Evolutionary conservation across 2,329 filamentous ascomycete species (phyloP), one percentile per base, ranked within the genome.

Genomic region (Colletotrichum eleusines): DNA sequence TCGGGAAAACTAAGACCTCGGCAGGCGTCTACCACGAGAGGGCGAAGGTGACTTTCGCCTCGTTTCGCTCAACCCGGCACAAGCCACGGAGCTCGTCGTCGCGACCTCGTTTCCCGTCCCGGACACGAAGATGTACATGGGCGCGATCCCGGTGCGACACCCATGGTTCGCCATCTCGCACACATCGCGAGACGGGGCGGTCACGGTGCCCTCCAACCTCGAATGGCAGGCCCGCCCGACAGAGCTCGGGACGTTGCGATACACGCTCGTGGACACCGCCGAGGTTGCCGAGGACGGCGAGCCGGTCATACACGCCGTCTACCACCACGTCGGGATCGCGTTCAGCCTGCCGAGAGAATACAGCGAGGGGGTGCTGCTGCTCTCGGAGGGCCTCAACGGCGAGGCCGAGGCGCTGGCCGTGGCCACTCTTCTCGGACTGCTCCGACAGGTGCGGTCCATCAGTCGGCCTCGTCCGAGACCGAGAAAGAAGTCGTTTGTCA

Each of bases 281-380:
- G 51, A 16, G 8, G 46, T n/a, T 0, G 5, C 18, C 16, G 46
- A 20, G 18, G 20, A 40, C 20, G 57, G 12, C 3, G 46, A 64
- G 26, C 63, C 66, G 0, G 40, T 51, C 5, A 35, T 74, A n/a
- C 57, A 67, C 14, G 73, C 70, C 23, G 59, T 74, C 26, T 74
- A 74, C n/a, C 72, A 74, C 46, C 73, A 74, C 44, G 53, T 63
- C 2, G 73, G 73, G 1, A 59, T 73, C 35, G 58, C 61, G 2
- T 53, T 71, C 38, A 20, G 18, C 7, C 61, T 71, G 5, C 72
- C 73, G 0, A 28, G 50, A 2, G 72, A 74, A 2, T 67, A 71
- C 46, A 73, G 70, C 51, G 72, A 74, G 40, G 73, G 73, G 1
- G 65, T 74, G 0, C 16, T 74, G 44, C 28, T 74, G 16, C 50